Evolutionary conservation across 2,329 filamentous ascomycete species (phyloP).

Genomic region (Tricladium varicosporioides): DNA sequence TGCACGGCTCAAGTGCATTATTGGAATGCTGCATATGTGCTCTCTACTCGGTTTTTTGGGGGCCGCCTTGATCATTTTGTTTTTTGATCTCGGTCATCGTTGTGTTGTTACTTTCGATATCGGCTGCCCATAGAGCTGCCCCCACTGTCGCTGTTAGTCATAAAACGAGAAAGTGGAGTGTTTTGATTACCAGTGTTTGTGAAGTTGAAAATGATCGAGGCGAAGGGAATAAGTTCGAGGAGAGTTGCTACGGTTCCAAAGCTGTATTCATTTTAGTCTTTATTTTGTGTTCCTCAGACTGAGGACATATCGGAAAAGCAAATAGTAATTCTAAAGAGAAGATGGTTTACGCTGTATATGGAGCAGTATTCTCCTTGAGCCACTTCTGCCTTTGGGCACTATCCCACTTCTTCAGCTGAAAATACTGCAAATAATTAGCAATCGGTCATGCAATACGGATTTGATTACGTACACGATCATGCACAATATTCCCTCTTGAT

Average conservation of each 20-base stretch:
- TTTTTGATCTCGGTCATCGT: constrained; percentile 27
- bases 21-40: constrained; percentile 23
- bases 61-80: constrained; percentile 14
- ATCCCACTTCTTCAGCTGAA: constrained; percentile 86
- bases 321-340: too few relatives aligned
- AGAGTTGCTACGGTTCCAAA: constrained; percentile 73
- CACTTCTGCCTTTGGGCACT: constrained; percentile 62
- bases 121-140: constrained; percentile 90
- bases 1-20: constrained; percentile 14
- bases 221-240: constrained; percentile 81
- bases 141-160: constrained; percentile 55
- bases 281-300: too few relatives aligned
- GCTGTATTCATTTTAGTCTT: constrained; percentile 46
- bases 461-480: constrained; percentile 48
- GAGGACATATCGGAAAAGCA: too few relatives aligned
- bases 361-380: constrained; percentile 66
- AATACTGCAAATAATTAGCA: constrained; percentile 59
- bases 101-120: constrained; percentile 57
- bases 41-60: constrained; percentile 22
- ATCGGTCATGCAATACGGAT: background rate
- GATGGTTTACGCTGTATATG: constrained; percentile 73
- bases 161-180: background rate
- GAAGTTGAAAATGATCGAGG: constrained; percentile 81
- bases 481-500: constrained; percentile 38
- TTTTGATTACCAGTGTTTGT: constrained; percentile 68